These are phyloP conservation scores for Orbilia ellipsospora DNA, from an alignment of 2,329 filamentous ascomycete genomes.

Conservation along the genomic window DNA sequence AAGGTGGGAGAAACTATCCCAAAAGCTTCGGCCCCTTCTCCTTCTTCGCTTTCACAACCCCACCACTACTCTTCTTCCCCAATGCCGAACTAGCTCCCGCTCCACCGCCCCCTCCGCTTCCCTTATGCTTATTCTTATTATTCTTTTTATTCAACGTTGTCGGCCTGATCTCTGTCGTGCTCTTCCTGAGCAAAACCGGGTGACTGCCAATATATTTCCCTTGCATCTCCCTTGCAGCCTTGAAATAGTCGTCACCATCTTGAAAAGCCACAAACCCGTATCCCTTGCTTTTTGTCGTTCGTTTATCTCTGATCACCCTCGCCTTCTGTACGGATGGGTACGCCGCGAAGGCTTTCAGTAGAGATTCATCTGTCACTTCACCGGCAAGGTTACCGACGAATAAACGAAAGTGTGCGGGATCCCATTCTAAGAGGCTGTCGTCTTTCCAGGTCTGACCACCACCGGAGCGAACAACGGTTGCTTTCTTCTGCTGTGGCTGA, in stretches of 20 bases:
- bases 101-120: constrained; percentile 21
- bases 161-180: constrained; percentile 89
- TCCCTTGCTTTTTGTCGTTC: constrained; percentile 93
- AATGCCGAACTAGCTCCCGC: constrained; percentile 20
- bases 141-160: constrained; percentile 75
- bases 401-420: constrained; percentile 90
- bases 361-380: constrained; percentile 94
- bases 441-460: constrained; percentile 95
- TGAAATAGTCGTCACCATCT: constrained; percentile 95
- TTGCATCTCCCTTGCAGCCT: constrained; percentile 96
- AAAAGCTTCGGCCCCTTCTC: constrained; percentile 53
- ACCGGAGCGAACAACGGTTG: constrained; percentile 87
- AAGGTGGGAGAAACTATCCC: constrained; percentile 10
- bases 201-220: constrained; percentile 99
- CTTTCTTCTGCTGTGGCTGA: constrained; percentile 71
- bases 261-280: constrained; percentile 97
- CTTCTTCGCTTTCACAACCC: constrained; percentile 46
- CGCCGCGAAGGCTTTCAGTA: constrained; percentile 90
- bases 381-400: constrained; percentile 97
- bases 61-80: constrained; percentile 44
- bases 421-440: constrained; percentile 89
- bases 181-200: constrained; percentile 85
- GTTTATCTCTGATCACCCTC: constrained; percentile 92
- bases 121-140: constrained; percentile 60
- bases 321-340: constrained; percentile 92